A percentile compares a stretch with the other conserved stretches of the same genome.
phyloP scores from a whole-genome alignment of 1,284 basidiomycete species.

The Microbotryomycetes sp. region DNA sequence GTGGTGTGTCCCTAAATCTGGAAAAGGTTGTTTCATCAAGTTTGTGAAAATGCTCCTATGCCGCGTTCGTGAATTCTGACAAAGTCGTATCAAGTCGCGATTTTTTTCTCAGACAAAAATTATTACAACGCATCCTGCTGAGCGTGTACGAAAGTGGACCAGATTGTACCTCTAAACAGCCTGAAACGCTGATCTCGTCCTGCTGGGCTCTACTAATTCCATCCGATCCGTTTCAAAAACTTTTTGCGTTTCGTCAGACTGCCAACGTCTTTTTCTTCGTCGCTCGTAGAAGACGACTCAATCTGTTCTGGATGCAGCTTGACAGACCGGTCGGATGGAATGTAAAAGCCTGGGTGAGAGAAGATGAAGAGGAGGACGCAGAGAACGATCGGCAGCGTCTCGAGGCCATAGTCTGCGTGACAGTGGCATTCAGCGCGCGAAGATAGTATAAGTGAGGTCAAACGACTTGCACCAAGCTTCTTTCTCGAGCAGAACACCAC shows the following conservation, averaged over 20 bases:
- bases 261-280: background rate
- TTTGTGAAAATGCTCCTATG: too few species aligned
- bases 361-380: conserved; percentile 3
- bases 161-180: too few species aligned
- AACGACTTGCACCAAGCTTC: conserved; percentile 17
- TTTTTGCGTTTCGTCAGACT: background rate
- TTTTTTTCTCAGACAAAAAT: too few species aligned
- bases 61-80: too few species aligned
- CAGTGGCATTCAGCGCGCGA: background rate
- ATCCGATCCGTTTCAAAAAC: background rate
- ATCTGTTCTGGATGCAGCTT: background rate
- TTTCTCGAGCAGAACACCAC: conserved; percentile 13
- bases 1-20: too few species aligned
- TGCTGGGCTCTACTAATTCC: too few species aligned
- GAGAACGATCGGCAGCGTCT: conserved; percentile 17
- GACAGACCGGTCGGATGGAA: background rate
- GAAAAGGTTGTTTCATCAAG: too few species aligned
- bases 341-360: conserved; percentile 12
- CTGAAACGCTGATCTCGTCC: too few species aligned
- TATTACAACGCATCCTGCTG: too few species aligned
- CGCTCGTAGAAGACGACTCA: background rate
- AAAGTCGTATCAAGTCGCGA: too few species aligned
- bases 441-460: background rate
- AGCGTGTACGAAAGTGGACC: too few species aligned
- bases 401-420: conserved; percentile 20